Evolutionary conservation across 176 grass and related monocot species (phyloP).

Genomic region (Coix lacrymajobi): DNA sequence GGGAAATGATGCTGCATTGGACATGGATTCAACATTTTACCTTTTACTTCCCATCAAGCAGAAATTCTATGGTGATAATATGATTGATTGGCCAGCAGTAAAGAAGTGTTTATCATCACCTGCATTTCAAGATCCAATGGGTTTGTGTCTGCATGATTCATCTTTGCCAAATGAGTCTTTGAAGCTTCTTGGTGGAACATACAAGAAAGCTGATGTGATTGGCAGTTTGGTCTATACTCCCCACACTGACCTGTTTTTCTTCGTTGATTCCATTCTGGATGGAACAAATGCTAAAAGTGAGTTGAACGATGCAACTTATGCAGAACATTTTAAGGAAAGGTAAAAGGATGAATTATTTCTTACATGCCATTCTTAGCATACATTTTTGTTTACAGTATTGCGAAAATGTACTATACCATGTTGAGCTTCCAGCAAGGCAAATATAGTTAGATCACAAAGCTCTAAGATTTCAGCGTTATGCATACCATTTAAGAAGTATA

Average conservation of each 20-base stretch:
- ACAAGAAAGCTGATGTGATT: slow-evolving; percentile 63
- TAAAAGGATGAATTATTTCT: slow-evolving; percentile 27
- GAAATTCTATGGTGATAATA: slow-evolving; percentile 44
- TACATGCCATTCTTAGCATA: slow-evolving; percentile 13
- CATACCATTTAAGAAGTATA: background rate
- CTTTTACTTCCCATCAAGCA: slow-evolving; percentile 80
- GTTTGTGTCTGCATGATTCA: slow-evolving; percentile 20
- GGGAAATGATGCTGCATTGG: slow-evolving; percentile 21
- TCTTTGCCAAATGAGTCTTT: slow-evolving; percentile 44
- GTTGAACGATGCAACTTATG: slow-evolving; percentile 44
- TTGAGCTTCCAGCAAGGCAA: background rate
- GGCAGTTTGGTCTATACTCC: slow-evolving; percentile 84
- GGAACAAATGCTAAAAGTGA: slow-evolving; percentile 54
- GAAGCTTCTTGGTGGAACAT: slow-evolving; percentile 54
- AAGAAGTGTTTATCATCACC: slow-evolving; percentile 76
- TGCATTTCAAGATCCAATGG: slow-evolving; percentile 43
- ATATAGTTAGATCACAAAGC: background rate
- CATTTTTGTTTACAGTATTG: background rate
- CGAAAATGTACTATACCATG: background rate
- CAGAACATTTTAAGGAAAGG: slow-evolving; percentile 60
- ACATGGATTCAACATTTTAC: slow-evolving; percentile 66
- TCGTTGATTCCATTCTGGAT: slow-evolving; percentile 57
- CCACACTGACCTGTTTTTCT: slow-evolving; percentile 65
- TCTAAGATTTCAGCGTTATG: background rate
- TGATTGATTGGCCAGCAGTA: slow-evolving; percentile 78